Conservation (phyloP, 768 basidiomycete species). For the Leccinum subgranulosum region DNA sequence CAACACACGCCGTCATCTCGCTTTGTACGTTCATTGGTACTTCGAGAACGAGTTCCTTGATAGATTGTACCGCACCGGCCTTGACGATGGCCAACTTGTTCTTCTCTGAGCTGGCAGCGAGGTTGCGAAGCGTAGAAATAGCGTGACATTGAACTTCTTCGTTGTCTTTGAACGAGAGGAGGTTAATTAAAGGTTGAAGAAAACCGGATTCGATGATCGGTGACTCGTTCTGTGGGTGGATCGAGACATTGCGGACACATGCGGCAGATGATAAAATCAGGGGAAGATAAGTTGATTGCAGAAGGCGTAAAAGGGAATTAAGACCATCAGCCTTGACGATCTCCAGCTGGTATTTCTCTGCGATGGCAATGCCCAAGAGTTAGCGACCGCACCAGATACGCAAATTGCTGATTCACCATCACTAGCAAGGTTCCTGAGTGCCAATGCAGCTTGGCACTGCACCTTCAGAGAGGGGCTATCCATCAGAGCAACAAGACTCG, state of each 20-base stretch:
- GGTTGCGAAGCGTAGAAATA: conserved; percentile 93
- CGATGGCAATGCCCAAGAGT: neutral
- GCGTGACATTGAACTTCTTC: conserved; percentile 99
- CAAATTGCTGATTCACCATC: conserved; percentile 58
- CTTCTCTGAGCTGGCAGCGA: conserved; percentile 96
- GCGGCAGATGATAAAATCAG: conserved; percentile 97
- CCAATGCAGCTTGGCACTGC: conserved; percentile 96
- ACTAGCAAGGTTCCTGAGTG: conserved; percentile 93
- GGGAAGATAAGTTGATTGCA: conserved; percentile 96
- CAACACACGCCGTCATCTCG: conserved; percentile 99
- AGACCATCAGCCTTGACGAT: conserved; percentile 96
- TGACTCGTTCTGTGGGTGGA: conserved; percentile 97
- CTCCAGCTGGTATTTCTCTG: conserved; percentile 98
- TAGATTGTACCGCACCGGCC: conserved; percentile 93
- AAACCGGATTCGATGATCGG: conserved; percentile 99
- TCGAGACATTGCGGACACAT: conserved; percentile 98
- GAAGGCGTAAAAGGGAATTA: conserved; percentile 84
- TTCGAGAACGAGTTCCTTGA: conserved; percentile 93
- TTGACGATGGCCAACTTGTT: conserved; percentile 98
- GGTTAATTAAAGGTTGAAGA: conserved; percentile 90
- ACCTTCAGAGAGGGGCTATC: conserved; percentile 97
- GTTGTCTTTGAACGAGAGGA: conserved; percentile 97
- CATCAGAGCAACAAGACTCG: conserved; percentile 93
- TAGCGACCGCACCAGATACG: conserved; percentile 17
- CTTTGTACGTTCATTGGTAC: conserved; percentile 97